These are phyloP conservation scores for Xanthoparmelia taractica DNA, from an alignment of 495 filamentous ascomycete species.

Conservation along the genomic window DNA sequence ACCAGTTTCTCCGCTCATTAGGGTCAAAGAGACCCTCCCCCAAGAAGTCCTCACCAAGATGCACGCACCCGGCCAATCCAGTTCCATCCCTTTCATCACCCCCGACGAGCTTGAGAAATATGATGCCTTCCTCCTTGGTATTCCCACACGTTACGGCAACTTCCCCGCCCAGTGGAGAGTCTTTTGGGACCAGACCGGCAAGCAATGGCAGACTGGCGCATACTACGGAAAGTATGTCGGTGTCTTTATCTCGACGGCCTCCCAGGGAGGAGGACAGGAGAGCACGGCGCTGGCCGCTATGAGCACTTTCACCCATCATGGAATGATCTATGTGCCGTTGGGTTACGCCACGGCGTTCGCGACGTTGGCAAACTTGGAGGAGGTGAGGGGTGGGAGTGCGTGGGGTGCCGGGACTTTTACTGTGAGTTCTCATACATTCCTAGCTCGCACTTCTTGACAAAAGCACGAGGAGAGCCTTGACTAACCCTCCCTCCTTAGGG, in stretches of 20 bases:
- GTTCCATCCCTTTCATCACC: conserved; percentile 58
- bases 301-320: conserved; percentile 88
- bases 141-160: conserved; percentile 98
- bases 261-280: conserved; percentile 87
- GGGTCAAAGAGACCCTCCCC: conserved; percentile 78
- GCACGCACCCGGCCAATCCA: conserved; percentile 73
- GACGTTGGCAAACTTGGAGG: conserved; percentile 56
- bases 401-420: conserved; percentile 97
- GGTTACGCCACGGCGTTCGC: conserved; percentile 79
- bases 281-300: conserved; percentile 72
- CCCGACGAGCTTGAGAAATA: conserved; percentile 63
- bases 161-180: conserved; percentile 95
- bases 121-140: conserved; percentile 88
- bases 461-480: background rate
- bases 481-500: conserved; percentile 31
- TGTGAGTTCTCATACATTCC: conserved; percentile 37
- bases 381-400: conserved; percentile 76
- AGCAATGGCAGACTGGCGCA: conserved; percentile 61
- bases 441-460: background rate
- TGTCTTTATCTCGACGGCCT: conserved; percentile 79
- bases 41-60: conserved; percentile 78
- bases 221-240: conserved; percentile 90
- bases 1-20: conserved; percentile 27
- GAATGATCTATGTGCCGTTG: conserved; percentile 89
- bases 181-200: conserved; percentile 78